These are phyloP conservation scores for Periconia sp. DNA, from an alignment of 2,329 filamentous ascomycete genomes.

Conservation along the genomic window DNA sequence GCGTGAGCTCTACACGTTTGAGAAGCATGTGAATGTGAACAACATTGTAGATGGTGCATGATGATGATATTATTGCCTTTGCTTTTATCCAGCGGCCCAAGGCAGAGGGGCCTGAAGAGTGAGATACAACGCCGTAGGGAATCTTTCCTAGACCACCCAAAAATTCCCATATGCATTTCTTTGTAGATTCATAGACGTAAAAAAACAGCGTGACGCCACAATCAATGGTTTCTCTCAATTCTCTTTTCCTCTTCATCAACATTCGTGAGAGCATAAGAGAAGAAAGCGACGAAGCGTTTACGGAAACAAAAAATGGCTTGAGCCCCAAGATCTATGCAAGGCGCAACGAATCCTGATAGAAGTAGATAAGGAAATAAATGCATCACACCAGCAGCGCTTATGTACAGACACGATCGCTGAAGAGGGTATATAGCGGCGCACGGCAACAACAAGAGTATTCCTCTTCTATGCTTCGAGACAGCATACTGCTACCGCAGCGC, in stretches of 20 bases:
- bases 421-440: constrained; percentile 14
- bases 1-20: not conserved
- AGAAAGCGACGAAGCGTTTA: not conserved
- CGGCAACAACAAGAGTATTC: not conserved
- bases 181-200: not conserved
- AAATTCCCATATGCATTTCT: constrained; percentile 11
- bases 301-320: not conserved
- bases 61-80: constrained; percentile 6
- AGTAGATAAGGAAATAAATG: constrained; percentile 4
- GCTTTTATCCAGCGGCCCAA: not conserved
- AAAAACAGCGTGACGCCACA: not conserved
- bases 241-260: constrained; percentile 8
- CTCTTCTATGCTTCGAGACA: constrained; percentile 40
- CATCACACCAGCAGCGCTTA: not conserved
- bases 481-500: constrained; percentile 71
- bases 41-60: not conserved
- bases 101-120: constrained; percentile 1
- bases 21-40: not conserved
- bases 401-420: constrained; percentile 13
- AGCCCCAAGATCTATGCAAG: constrained; percentile 6
- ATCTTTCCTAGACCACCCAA: not conserved
- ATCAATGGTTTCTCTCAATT: not conserved
- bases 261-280: constrained; percentile 2
- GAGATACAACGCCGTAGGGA: constrained; percentile 13
- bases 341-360: constrained; percentile 8